Base-by-base conservation (phyloP, 208 protist genomes). In the Porcisia hertigi region DNA sequence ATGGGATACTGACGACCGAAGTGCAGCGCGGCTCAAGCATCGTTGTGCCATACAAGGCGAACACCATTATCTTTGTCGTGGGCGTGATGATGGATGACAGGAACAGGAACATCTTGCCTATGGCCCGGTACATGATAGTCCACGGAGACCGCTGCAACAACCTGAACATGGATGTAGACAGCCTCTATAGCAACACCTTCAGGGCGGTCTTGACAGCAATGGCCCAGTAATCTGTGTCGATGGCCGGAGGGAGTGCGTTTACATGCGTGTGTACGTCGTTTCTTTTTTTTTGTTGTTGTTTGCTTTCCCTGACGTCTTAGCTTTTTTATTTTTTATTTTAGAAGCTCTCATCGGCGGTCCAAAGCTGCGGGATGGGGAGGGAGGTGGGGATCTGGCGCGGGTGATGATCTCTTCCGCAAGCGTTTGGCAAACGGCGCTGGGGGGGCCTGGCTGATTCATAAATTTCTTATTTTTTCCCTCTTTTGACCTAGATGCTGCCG, bases 1-100 rank as follows among this genome's bases (percentile, higher is more conserved):
- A 81, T 25, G 77, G 77, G 36, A 73, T 41, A 14, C 23, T 69
- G 64, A 69, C 77, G n/a, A 81, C 77, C 18, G 6, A 45, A 11
- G 64, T 81, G 36, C 71, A 72, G 64, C 4, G 11, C 6, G 77
- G 77, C 45, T 72, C 58, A 55, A 76, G 59, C 55, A 59, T 81
- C 34, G 45, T 81, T 5, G 60, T 81, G 9, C 77, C 77, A 2
- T 81, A 73, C 77, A 36, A 41, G 14, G 12, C 45, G 30, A 73
- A 81, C 63, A 73, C 77, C 18, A 73, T 81, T 23, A 36, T 81
- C 3, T 73, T 76, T 30, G 77, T 81, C 53, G 76, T 71, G 2
- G 77, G 77, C 47, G 60, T 70, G 43, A 69, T 81, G 2, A 60
- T 63, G 23, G 72, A 69, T 57, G 34, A 11, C n/a, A 72, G 36